Evolutionary conservation across 352 stramenopile species (phyloP), one percentile per base, ranked within the genome.

Genomic region (Blastocystis sp.): DNA sequence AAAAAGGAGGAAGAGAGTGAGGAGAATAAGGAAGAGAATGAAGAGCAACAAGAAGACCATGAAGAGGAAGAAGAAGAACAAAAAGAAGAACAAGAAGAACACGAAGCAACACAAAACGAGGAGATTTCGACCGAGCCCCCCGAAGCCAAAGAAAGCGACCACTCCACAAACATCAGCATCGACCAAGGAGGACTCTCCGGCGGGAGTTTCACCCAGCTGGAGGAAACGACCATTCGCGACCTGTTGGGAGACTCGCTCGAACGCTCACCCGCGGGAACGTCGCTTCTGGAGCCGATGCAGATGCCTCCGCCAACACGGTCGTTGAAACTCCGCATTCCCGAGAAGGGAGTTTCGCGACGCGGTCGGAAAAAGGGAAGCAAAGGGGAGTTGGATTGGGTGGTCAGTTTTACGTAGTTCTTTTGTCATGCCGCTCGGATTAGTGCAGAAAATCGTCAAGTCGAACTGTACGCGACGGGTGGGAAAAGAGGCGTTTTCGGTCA

Each of bases 391-490:
- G 32, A 72, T n/a, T 27, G 6, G 1, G 18, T 21, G 32, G 7
- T 7, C 2, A 48, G 8, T 81, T 18, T 63, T 59, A 6, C 11
- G 36, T 81, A 81, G 69, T 63, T 27, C 36, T 4, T 29, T 38
- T 40, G 42, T 42, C 4, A 61, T 81, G 32, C 48, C 69, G 18
- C 49, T 64, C 16, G 51, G 8, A 44, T 48, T 81, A 42, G 48
- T 81, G 14, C 54, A 81, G 27, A 81, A 65, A 29, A n/a, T 81
- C 14, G 69, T 81, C 11, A 65, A 29, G 8, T 40, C 69, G 29
- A 81, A 48, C 42, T 81, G 69, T 42, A 61, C 42, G 8, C 21
- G 69, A 42, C 61, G 69, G 40, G 49, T 81, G 1, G 49, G 48
- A 21, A 81, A 81, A 44, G 69, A 81, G 21, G 48, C 44, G 1